Evolutionary conservation across 257 asterid genomes (phyloP).

Genomic region (Pogostemon cablin): DNA sequence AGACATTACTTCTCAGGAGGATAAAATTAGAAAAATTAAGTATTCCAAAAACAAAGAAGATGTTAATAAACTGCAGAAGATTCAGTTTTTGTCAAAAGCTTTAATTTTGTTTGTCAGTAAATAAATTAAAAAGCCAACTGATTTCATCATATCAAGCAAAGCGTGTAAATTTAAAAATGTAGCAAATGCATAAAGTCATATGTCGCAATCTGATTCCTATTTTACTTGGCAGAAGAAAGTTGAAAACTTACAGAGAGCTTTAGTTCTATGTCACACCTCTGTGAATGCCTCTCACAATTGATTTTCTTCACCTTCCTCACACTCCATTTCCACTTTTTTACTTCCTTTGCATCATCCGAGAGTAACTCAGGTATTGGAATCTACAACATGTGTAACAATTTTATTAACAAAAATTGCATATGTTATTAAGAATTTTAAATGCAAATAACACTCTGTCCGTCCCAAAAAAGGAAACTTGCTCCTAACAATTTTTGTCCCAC

Average conservation of each 20-base stretch:
- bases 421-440: conserved; percentile 24
- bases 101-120: neutral
- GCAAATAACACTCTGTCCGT: neutral
- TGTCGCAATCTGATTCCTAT: conserved; percentile 18
- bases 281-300: conserved; percentile 89
- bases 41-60: neutral
- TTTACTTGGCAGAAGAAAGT: conserved; percentile 29
- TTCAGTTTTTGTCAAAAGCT: conserved; percentile 1
- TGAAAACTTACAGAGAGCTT: conserved; percentile 79
- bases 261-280: conserved; percentile 88
- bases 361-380: conserved; percentile 77
- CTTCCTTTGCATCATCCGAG: conserved; percentile 61
- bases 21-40: neutral
- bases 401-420: conserved; percentile 22
- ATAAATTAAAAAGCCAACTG: neutral
- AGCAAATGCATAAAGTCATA: conserved; percentile 1
- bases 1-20: neutral
- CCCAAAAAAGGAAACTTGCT: too few relatives aligned
- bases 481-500: too few relatives aligned
- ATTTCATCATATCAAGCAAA: conserved; percentile 17
- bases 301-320: conserved; percentile 76
- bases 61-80: neutral
- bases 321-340: conserved; percentile 83
- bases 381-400: conserved; percentile 45
- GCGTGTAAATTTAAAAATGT: conserved; percentile 15